These are phyloP conservation scores for Noccaea bulbosa DNA, from an alignment of 345 rosid species.

Conservation along the genomic window DNA sequence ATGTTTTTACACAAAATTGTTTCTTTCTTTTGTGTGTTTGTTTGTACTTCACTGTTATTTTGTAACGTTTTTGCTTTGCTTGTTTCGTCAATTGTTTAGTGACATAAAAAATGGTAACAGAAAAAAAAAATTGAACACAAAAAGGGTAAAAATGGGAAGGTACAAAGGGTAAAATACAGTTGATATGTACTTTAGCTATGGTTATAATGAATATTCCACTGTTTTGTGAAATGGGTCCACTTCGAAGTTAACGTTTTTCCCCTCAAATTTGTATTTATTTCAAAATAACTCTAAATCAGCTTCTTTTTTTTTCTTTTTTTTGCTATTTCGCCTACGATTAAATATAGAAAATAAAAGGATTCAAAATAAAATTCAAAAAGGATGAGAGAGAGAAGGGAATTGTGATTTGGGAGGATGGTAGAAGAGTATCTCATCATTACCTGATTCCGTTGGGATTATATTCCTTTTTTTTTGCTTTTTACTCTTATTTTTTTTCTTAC, in stretches of 20 bases:
- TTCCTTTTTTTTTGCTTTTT: conserved; percentile 30
- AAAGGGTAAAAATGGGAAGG: neutral
- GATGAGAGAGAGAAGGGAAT: neutral
- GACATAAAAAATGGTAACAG: neutral
- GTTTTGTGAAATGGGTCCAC: neutral
- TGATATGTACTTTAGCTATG: conserved; percentile 21
- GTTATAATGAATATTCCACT: neutral
- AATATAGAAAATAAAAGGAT: neutral
- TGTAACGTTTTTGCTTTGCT: neutral
- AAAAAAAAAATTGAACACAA: neutral
- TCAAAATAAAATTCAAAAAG: neutral
- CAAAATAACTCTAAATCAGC: neutral
- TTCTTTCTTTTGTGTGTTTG: neutral
- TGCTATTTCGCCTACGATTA: neutral
- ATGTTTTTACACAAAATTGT: neutral
- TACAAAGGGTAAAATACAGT: conserved; percentile 5
- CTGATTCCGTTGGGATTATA: conserved; percentile 48
- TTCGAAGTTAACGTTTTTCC: neutral
- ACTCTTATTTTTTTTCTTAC: neutral
- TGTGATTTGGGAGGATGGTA: conserved; percentile 1
- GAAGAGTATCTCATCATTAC: conserved; percentile 40
- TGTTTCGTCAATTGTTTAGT: neutral
- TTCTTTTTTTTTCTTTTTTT: too few relatives aligned
- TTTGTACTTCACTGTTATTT: neutral
- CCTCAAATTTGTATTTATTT: neutral